Percentiles rank a stretch among this genome's conserved stretches.
Conservation (phyloP, 768 basidiomycete species). For the Suillus subaureus region DNA sequence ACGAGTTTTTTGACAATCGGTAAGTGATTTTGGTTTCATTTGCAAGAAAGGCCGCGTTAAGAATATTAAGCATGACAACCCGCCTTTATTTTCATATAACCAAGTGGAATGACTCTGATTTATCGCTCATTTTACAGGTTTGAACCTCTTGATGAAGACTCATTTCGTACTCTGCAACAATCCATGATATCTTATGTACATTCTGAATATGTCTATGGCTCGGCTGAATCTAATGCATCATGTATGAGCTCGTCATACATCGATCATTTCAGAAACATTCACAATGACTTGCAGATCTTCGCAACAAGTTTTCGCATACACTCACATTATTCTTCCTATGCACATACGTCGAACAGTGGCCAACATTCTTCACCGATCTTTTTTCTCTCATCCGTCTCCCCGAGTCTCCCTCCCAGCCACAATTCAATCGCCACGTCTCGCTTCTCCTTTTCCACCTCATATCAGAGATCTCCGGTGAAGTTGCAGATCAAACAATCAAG, state of each 20-base stretch:
- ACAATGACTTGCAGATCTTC: constrained; percentile 58
- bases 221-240: constrained; percentile 77
- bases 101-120: constrained; percentile 9
- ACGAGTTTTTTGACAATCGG: constrained; percentile 84
- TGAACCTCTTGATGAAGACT: constrained; percentile 67
- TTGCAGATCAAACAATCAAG: constrained; percentile 95
- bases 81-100: not conserved
- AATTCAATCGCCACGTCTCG: constrained; percentile 83
- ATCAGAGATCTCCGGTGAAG: constrained; percentile 93
- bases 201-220: constrained; percentile 84
- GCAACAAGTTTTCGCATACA: constrained; percentile 95
- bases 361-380: constrained; percentile 79
- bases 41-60: not conserved
- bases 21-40: constrained; percentile 42
- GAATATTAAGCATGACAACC: not conserved
- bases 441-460: constrained; percentile 90
- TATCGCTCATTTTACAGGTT: constrained; percentile 42
- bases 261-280: constrained; percentile 14
- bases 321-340: constrained; percentile 86
- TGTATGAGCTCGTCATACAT: constrained; percentile 59
- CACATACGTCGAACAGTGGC: constrained; percentile 86
- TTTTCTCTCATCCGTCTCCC: constrained; percentile 71
- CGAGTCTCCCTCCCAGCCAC: constrained; percentile 54
- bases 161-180: constrained; percentile 73
- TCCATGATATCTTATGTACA: constrained; percentile 81